Evolutionary conservation across 345 rosid genomes (phyloP), one percentile per base, ranked within the genome.

Genomic region (Gossypium raimondii): DNA sequence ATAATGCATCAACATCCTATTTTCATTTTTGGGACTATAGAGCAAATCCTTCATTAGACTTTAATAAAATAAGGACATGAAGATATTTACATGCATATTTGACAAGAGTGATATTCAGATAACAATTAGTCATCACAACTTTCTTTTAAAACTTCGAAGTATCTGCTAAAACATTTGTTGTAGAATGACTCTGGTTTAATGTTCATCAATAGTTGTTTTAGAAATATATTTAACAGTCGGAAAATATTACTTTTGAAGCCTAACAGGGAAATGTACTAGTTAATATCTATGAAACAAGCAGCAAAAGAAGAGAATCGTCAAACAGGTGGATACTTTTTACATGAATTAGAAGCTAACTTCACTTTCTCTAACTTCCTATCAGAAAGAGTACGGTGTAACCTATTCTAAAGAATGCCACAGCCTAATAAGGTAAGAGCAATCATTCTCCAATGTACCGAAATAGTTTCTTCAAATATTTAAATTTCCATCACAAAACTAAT

Each of bases 1-100:
- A 43, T 66, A 81, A 75, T 43, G 18, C 74, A 78, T 81, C 58
- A 75, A 25, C 52, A 65, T 9, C 25, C 34, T 44, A 51, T 41
- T 8, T 3, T 44, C 62, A 47, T 43, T 78, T 34, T 41, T 44
- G 51, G 45, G 7, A 72, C 3, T 18, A 34, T 25, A n/a, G 18
- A n/a, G 53, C 13, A 14, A 75, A 72, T 70, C 9, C 73, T 27
- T 73, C 52, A 17, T 13, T 56, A 72, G 20, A 72, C 5, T 59
- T 51, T 61, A 50, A 75, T 13, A 53, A n/a, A 14, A 74, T 27
- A 22, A 29, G 17, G 0, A 34, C 9, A 41, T 9, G 34, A 61
- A 27, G 72, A 68, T 60, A 74, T 59, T 70, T 50, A 65, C 47
- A 68, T 16, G 34, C 58, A 67, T 17, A 14, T 34, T 55, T 74